These are phyloP conservation scores for Ceratocystis destructans DNA, from an alignment of 2,329 filamentous ascomycete genomes.

Conservation along the genomic window DNA sequence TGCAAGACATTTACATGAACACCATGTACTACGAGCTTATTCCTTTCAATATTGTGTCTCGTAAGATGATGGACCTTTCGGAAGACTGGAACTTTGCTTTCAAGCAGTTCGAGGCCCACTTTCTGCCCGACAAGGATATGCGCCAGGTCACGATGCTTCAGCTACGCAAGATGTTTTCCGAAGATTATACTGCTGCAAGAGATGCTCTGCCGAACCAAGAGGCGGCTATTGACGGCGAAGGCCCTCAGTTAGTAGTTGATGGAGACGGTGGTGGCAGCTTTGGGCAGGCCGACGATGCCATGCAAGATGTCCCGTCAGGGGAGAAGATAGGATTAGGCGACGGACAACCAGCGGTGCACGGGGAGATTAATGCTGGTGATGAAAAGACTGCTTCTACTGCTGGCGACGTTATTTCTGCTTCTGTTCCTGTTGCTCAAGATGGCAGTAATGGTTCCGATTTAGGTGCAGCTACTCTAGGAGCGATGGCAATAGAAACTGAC, in stretches of 20 bases:
- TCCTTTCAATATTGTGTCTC: slow-evolving; percentile 75
- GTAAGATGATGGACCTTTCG: slow-evolving; percentile 83
- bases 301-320: background rate
- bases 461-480: background rate
- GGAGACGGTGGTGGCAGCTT: background rate
- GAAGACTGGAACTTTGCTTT: slow-evolving; percentile 89
- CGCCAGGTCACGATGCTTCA: slow-evolving; percentile 82
- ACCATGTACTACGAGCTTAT: slow-evolving; percentile 96
- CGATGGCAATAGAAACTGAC: background rate
- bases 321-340: background rate
- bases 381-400: background rate
- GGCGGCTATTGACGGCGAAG: slow-evolving; percentile 22
- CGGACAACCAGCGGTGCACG: background rate
- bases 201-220: slow-evolving; percentile 60
- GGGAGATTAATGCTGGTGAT: background rate
- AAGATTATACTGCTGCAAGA: slow-evolving; percentile 65
- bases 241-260: background rate
- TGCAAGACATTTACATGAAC: slow-evolving; percentile 82
- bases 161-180: slow-evolving; percentile 85
- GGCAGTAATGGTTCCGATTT: background rate
- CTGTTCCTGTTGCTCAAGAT: background rate
- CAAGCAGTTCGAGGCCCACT: slow-evolving; percentile 79
- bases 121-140: slow-evolving; percentile 94
- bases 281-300: slow-evolving; percentile 6
- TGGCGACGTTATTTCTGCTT: background rate